A percentile compares a stretch with the other conserved stretches of the same genome.
phyloP scores from a whole-genome alignment of 2,329 filamentous ascomycete species.

The Botrytis byssoidea region DNA sequence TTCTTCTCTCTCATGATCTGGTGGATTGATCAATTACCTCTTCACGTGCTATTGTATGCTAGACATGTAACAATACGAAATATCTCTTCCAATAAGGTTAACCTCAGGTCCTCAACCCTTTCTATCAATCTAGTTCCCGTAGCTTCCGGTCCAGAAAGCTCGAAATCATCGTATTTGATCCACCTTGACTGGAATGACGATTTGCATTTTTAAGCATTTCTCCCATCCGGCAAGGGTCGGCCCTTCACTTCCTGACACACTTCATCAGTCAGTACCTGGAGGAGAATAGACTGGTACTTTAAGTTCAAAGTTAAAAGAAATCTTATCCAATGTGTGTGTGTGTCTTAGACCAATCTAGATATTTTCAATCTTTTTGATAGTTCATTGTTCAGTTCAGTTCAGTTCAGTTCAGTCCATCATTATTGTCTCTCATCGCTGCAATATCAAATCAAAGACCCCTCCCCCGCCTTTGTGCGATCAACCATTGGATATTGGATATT shows the following conservation, averaged over 20 bases:
- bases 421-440: not conserved
- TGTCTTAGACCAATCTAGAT: not conserved
- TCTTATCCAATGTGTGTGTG: not conserved
- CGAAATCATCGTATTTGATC: not conserved
- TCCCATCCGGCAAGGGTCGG: not conserved
- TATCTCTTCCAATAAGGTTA: not conserved
- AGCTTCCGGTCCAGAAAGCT: not conserved
- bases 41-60: not conserved
- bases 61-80: not conserved
- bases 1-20: not conserved
- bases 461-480: not conserved
- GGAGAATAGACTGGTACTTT: not conserved
- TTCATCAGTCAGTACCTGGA: not conserved
- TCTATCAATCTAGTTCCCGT: not conserved
- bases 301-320: not conserved
- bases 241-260: constrained; percentile 1
- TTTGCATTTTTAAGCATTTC: constrained; percentile 9
- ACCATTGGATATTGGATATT: not conserved
- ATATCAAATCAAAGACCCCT: not conserved
- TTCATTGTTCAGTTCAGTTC: too few species aligned
- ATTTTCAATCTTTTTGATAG: not conserved
- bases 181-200: constrained; percentile 7
- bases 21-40: not conserved
- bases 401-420: not conserved
- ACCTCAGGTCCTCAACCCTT: too few species aligned